phyloP scores from a whole-genome alignment of 768 basidiomycete genomes.

The Leccinum uliginosum region DNA sequence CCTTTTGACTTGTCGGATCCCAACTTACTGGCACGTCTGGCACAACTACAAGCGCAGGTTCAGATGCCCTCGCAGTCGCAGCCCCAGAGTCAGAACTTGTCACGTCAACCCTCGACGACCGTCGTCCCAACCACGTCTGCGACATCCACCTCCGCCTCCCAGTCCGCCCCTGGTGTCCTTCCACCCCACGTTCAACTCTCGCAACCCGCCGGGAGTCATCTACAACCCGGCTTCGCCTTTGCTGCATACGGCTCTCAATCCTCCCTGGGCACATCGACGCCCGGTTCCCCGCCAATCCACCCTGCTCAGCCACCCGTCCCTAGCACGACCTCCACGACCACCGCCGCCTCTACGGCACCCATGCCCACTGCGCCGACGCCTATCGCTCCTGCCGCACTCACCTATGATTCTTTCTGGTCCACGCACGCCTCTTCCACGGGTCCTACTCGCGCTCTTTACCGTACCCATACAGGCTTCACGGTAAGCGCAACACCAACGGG shows the following conservation, averaged over 20 bases:
- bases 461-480: conserved; percentile 28
- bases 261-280: neutral
- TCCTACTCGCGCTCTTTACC: conserved; percentile 26
- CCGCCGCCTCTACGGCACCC: neutral
- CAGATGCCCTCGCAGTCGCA: conserved; percentile 6
- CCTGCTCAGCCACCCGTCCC: neutral
- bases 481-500: conserved; percentile 23
- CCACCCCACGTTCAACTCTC: conserved; percentile 1
- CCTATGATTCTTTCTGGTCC: conserved; percentile 65
- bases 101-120: conserved; percentile 3
- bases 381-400: conserved; percentile 33
- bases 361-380: conserved; percentile 5
- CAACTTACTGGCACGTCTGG: conserved; percentile 19
- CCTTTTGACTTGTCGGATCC: conserved; percentile 24
- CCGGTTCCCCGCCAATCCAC: neutral
- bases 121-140: neutral
- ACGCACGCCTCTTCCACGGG: conserved; percentile 38
- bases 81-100: neutral
- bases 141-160: neutral
- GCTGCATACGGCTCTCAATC: neutral
- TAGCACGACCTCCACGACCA: neutral
- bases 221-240: conserved; percentile 5
- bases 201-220: conserved; percentile 7
- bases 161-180: neutral
- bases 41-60: conserved; percentile 22